These are phyloP conservation scores for Naganishia vaughanmartiniae DNA, from an alignment of 768 basidiomycete species.

Conservation along the genomic window DNA sequence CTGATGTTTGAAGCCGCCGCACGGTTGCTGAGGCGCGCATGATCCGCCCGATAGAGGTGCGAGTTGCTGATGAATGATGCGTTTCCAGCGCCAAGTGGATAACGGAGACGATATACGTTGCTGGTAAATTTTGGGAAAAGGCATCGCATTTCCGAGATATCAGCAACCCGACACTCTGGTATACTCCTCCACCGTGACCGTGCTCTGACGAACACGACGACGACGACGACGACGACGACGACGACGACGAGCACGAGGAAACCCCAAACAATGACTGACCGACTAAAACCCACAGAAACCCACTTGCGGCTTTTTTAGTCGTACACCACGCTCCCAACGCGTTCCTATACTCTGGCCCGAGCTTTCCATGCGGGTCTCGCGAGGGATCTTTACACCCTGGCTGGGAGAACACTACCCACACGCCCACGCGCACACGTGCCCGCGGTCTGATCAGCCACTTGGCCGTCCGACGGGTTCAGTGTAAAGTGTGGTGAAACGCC, in stretches of 20 bases:
- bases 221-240: too few relatives aligned
- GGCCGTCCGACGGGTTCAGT: too few relatives aligned
- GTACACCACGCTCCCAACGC: conserved; percentile 79
- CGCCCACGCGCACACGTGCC: too few relatives aligned
- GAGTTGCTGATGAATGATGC: background rate
- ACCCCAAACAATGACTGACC: background rate
- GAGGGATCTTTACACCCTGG: conserved; percentile 80
- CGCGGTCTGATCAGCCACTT: too few relatives aligned
- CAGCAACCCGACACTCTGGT: too few relatives aligned
- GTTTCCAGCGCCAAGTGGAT: background rate
- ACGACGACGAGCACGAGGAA: too few relatives aligned
- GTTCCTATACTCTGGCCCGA: conserved; percentile 63
- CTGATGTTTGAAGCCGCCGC: background rate
- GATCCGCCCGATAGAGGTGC: background rate
- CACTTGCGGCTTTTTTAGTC: conserved; percentile 83
- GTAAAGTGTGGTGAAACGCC: too few relatives aligned
- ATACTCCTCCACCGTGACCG: too few relatives aligned
- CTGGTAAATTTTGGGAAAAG: background rate
- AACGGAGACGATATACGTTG: background rate
- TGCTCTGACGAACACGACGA: too few relatives aligned
- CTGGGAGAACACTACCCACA: conserved; percentile 83
- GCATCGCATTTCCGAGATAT: too few relatives aligned
- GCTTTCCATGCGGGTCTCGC: conserved; percentile 73
- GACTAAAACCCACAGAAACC: conserved; percentile 71
- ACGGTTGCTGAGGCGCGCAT: background rate